phyloP scores from a whole-genome alignment of 345 rosid genomes.

The Citrus glauca region DNA sequence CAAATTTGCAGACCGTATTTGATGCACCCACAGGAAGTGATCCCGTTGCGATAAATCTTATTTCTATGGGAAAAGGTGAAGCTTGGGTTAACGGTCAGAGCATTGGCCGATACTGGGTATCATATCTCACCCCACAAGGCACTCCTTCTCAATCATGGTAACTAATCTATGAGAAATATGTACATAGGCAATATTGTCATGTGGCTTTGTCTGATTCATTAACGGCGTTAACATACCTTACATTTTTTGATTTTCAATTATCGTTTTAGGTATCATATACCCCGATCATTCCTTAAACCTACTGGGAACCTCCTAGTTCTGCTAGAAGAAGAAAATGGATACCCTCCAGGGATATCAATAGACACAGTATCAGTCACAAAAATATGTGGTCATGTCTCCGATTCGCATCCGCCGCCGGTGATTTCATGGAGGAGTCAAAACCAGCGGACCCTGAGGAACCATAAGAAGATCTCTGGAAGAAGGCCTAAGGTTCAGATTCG shows the following conservation, averaged over 20 bases:
- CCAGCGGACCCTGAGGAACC: not conserved
- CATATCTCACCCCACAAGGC: constrained; percentile 48
- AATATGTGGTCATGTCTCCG: constrained; percentile 33
- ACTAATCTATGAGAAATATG: not conserved
- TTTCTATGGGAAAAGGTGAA: constrained; percentile 83
- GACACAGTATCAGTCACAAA: constrained; percentile 36
- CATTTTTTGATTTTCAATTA: not conserved
- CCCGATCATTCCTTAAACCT: constrained; percentile 49
- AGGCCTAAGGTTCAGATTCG: constrained; percentile 34
- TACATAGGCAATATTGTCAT: no score
- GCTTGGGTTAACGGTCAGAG: constrained; percentile 81
- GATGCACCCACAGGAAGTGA: constrained; percentile 59
- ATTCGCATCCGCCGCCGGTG: constrained; percentile 26
- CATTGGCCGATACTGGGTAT: constrained; percentile 76
- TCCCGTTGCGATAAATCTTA: constrained; percentile 57
- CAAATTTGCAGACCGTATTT: constrained; percentile 41
- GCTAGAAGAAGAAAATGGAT: constrained; percentile 51
- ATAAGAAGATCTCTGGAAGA: not conserved
- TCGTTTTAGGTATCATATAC: constrained; percentile 48
- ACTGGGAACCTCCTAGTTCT: constrained; percentile 42
- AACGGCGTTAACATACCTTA: no score
- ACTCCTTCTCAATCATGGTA: constrained; percentile 70
- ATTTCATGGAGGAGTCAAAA: constrained; percentile 14
- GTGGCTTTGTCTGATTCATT: no score
- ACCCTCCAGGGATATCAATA: constrained; percentile 44